Percentiles rank a stretch among this genome's conserved stretches.
Evolutionary conservation across 148 eudicot species (phyloP).

Genomic region (Linanthus parryae): DNA sequence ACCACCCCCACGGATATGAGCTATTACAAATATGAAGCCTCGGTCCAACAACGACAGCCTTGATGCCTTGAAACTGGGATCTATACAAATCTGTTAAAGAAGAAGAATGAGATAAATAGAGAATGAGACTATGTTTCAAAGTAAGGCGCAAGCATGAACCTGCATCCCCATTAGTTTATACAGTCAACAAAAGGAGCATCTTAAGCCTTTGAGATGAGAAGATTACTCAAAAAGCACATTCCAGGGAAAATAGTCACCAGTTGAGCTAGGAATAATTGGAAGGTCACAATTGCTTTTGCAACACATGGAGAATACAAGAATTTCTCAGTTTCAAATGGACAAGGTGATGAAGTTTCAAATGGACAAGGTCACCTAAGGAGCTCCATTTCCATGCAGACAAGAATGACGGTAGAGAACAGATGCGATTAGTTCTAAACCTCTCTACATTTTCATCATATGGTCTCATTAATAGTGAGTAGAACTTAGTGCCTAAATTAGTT

Average conservation of each 20-base stretch:
- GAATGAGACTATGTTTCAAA: too few relatives aligned
- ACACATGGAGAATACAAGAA: too few relatives aligned
- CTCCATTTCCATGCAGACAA: constrained; percentile 2
- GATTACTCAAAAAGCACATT: not conserved
- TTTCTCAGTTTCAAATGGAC: too few relatives aligned
- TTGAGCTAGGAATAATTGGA: not conserved
- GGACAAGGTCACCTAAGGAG: too few relatives aligned
- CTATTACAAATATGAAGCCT: constrained; percentile 67
- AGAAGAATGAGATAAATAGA: too few relatives aligned
- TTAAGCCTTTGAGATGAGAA: not conserved
- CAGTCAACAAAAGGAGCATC: not conserved
- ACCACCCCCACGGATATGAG: constrained; percentile 94
- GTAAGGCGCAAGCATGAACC: not conserved
- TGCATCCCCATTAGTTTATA: not conserved
- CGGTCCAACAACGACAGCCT: constrained; percentile 81
- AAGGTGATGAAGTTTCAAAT: too few relatives aligned
- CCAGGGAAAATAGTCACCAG: not conserved
- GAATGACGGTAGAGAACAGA: not conserved
- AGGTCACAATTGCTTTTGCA: not conserved
- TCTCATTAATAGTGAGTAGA: not conserved
- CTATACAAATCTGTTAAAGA: constrained; percentile 48
- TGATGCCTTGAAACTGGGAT: constrained; percentile 64
- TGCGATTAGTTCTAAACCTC: not conserved
- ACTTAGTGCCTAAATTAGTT: constrained; percentile 2
- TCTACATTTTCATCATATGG: not conserved